Percentiles rank a stretch among this genome's conserved stretches.
Conservation (phyloP, 495 filamentous ascomycete genomes). For the Zalerion maritima region DNA sequence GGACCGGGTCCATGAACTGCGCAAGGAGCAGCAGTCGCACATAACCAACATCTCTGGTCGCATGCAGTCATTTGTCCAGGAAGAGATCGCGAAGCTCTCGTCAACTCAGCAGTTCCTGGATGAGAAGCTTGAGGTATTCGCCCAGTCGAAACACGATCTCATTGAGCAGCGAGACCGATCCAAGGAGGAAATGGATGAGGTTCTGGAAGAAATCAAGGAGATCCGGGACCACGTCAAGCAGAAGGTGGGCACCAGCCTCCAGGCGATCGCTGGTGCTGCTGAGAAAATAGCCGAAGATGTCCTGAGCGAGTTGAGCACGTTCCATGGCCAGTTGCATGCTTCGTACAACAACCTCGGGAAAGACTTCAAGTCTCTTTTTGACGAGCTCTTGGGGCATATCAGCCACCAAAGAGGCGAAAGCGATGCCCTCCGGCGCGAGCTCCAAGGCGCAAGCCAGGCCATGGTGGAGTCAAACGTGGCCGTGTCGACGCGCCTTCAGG, state of each 20-base stretch:
- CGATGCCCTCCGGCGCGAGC: constrained; percentile 50
- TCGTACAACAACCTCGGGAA: constrained; percentile 84
- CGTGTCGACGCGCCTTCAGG: constrained; percentile 52
- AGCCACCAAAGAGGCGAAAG: constrained; percentile 68
- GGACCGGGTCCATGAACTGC: constrained; percentile 50
- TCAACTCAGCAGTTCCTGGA: constrained; percentile 53
- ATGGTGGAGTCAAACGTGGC: constrained; percentile 50
- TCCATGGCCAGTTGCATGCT: constrained; percentile 67
- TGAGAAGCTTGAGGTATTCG: constrained; percentile 48
- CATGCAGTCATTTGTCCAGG: constrained; percentile 57
- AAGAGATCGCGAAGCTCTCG: constrained; percentile 53
- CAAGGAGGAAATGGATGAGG: constrained; percentile 76
- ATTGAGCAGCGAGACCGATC: constrained; percentile 51
- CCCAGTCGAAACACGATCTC: constrained; percentile 49
- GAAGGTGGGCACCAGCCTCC: constrained; percentile 71
- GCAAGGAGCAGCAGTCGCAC: constrained; percentile 50
- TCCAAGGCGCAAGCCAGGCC: constrained; percentile 49
- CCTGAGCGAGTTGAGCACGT: constrained; percentile 67
- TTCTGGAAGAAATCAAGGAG: constrained; percentile 82
- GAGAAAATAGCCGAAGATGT: constrained; percentile 81
- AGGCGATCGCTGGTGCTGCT: constrained; percentile 70
- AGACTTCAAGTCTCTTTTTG: constrained; percentile 76
- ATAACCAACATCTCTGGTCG: constrained; percentile 49
- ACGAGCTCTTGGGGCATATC: constrained; percentile 57
- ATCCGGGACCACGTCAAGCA: constrained; percentile 76